Percentiles rank a stretch among this genome's conserved stretches.
These are phyloP conservation scores for Metarhizium humberi DNA, from an alignment of 2,329 filamentous ascomycete species.

Conservation along the genomic window DNA sequence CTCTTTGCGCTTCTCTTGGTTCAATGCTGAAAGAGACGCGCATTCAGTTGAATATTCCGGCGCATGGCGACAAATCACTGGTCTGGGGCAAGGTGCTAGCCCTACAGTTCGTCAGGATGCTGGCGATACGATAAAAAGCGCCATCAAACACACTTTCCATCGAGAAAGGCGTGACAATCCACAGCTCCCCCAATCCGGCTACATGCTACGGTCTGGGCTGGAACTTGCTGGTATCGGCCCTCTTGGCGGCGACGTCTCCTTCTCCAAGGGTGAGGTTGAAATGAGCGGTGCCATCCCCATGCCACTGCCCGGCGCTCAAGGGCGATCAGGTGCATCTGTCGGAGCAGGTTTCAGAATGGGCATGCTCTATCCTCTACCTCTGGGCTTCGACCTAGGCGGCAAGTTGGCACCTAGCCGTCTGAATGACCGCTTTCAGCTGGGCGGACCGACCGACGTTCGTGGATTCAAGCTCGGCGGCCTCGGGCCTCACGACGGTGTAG, in stretches of 20 bases:
- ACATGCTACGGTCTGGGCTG: constrained; percentile 65
- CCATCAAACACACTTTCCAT: constrained; percentile 71
- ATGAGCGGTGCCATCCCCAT: constrained; percentile 67
- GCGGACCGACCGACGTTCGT: constrained; percentile 87
- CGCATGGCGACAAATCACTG: constrained; percentile 82
- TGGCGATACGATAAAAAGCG: constrained; percentile 85
- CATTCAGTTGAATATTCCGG: constrained; percentile 76
- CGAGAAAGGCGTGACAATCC: constrained; percentile 77
- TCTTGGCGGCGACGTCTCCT: constrained; percentile 82
- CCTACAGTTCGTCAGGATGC: constrained; percentile 76
- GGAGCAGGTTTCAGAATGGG: constrained; percentile 76
- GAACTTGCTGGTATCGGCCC: constrained; percentile 85
- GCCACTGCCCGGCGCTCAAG: constrained; percentile 56
- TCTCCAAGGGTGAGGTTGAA: constrained; percentile 86
- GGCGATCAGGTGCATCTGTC: constrained; percentile 69
- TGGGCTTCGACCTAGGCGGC: constrained; percentile 42
- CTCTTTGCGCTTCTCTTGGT: constrained; percentile 67
- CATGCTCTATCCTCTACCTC: constrained; percentile 70
- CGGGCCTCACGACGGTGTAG: constrained; percentile 75
- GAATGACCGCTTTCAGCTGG: constrained; percentile 92
- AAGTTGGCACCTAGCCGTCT: constrained; percentile 62
- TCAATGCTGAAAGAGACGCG: constrained; percentile 51
- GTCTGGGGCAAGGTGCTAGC: constrained; percentile 65
- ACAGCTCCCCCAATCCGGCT: constrained; percentile 73
- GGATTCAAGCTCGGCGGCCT: constrained; percentile 87